These are phyloP conservation scores for Nicotiana noctiflora DNA, from an alignment of 257 asterid species.

Conservation along the genomic window DNA sequence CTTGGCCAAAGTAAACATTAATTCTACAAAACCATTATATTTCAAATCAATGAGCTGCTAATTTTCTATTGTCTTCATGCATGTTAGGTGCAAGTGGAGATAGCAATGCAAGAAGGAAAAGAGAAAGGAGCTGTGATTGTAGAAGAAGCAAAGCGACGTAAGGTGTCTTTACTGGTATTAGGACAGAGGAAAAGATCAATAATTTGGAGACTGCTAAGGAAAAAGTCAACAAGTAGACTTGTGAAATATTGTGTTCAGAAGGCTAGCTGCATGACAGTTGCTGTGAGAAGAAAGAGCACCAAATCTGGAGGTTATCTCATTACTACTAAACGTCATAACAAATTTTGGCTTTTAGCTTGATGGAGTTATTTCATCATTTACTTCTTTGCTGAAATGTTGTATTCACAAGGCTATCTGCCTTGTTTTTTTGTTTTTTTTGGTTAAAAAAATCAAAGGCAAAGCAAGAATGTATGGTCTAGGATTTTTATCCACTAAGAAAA, in stretches of 20 bases:
- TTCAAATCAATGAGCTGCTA: background rate
- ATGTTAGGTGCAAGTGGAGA: conserved; percentile 64
- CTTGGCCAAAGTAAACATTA: too few species aligned
- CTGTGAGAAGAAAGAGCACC: conserved; percentile 68
- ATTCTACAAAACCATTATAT: too few species aligned
- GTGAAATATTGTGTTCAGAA: conserved; percentile 73
- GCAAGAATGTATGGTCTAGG: background rate
- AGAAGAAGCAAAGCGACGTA: conserved; percentile 48
- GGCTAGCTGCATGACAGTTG: conserved; percentile 80
- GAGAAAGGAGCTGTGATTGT: conserved; percentile 62
- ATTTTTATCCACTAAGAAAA: too few species aligned
- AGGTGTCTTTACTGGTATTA: conserved; percentile 54
- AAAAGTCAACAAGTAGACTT: conserved; percentile 20
- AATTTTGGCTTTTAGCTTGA: conserved; percentile 86
- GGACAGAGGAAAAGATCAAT: conserved; percentile 58
- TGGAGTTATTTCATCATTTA: background rate
- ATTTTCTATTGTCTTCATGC: background rate
- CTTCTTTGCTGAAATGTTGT: background rate
- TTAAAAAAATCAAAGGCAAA: background rate
- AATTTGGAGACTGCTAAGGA: conserved; percentile 46
- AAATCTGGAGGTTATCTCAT: conserved; percentile 78
- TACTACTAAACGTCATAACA: conserved; percentile 86
- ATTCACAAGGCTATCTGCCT: too few species aligned
- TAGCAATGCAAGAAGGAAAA: conserved; percentile 50
- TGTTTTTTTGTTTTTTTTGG: too few species aligned